A percentile compares a stretch with the other conserved stretches of the same genome.
Evolutionary conservation across 768 basidiomycete species (phyloP).

Genomic region (Leucocoprinus leucothites): DNA sequence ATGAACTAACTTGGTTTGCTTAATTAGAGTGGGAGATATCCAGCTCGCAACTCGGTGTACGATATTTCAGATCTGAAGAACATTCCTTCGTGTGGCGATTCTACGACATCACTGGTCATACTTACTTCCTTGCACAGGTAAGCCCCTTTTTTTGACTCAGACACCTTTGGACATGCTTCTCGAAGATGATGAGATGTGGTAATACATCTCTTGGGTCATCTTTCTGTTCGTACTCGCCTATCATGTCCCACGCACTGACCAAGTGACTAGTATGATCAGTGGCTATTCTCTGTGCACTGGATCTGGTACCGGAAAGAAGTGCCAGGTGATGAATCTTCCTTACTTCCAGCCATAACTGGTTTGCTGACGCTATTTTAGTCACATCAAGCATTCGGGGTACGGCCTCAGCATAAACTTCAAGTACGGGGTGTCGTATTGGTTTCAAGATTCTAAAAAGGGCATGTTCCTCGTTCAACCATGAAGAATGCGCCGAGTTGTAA

Average conservation of each 20-base stretch:
- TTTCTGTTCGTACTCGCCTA: background rate
- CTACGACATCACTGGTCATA: background rate
- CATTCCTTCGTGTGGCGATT: constrained; percentile 7
- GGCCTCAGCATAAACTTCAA: too few species aligned
- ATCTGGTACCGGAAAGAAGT: too few species aligned
- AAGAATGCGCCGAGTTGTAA: too few species aligned
- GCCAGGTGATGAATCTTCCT: too few species aligned
- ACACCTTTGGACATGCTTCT: constrained; percentile 2
- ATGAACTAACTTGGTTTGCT: background rate
- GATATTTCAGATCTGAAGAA: background rate
- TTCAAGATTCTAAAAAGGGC: too few species aligned
- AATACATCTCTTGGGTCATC: background rate
- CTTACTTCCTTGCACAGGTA: background rate
- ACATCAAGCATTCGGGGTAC: too few species aligned
- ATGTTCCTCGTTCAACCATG: too few species aligned
- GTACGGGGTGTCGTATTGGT: too few species aligned
- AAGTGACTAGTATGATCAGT: constrained; percentile 1
- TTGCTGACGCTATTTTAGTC: too few species aligned
- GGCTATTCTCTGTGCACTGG: background rate
- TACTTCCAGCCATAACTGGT: too few species aligned
- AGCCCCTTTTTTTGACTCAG: background rate
- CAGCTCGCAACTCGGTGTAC: background rate
- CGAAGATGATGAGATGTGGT: constrained; percentile 1
- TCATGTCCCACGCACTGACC: background rate
- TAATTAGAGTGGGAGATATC: background rate